Conservation (phyloP, 805 yeast genomes). For the Sugiyamaella marilandica region DNA sequence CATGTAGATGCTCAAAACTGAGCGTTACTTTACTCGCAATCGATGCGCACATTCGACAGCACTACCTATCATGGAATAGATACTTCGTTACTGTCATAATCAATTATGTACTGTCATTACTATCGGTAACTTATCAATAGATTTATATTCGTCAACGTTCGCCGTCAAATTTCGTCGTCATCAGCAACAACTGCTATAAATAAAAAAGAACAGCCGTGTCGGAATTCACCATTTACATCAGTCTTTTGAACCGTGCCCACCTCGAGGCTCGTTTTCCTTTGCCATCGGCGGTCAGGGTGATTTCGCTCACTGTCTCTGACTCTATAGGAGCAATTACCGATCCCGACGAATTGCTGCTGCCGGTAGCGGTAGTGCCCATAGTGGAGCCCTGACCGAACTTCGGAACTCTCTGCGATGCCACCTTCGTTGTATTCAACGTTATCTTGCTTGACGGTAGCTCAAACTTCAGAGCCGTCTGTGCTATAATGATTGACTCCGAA, state of each 20-base stretch:
- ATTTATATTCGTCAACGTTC: background rate
- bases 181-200: background rate
- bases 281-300: background rate
- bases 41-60: too few relatives aligned
- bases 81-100: too few relatives aligned
- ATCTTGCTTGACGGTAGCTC: constrained; percentile 7
- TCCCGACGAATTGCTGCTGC: background rate
- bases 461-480: constrained; percentile 7
- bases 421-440: constrained; percentile 5
- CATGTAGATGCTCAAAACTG: too few relatives aligned
- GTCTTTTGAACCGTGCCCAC: background rate
- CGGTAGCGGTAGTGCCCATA: background rate
- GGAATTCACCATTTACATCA: background rate
- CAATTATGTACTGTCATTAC: too few relatives aligned
- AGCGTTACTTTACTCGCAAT: too few relatives aligned
- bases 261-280: background rate
- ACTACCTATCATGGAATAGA: too few relatives aligned
- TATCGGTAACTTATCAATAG: too few relatives aligned
- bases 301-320: background rate
- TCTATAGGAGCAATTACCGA: background rate
- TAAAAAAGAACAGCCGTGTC: background rate
- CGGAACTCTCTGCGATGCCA: background rate
- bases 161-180: background rate
- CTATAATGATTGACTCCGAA: constrained; percentile 6
- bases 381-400: background rate